Base-by-base conservation (phyloP, 1,139 yeast genomes). In the Candida albicans region DNA sequence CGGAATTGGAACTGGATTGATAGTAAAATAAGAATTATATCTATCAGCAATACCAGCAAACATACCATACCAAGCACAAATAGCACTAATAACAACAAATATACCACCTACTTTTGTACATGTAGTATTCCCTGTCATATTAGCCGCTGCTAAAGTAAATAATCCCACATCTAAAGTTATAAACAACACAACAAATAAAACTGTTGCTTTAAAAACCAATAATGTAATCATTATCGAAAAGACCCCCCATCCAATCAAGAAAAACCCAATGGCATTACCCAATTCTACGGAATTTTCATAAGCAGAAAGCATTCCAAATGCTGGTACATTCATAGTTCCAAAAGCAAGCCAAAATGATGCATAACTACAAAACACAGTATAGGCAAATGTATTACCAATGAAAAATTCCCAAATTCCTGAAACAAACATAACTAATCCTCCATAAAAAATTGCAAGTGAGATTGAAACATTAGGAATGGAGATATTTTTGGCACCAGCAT, bases 221-320 rank as follows among this genome's bases (percentile, higher is more conserved):
- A 67, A 53, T 45, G 69, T 57, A 44, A 74, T 52, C 58, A 73
- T 54, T 48, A 71, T 65, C 6, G 77, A 65, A 51, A 73, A 75
- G 5, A 75, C 57, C 3, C 67, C 67, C 80, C 80, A 75, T 1
- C 72, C 73, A 15, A 73, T 41, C 35, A 74, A 61, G 58, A 60
- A 74, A 40, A 74, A 59, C 4, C 75, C 77, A 33, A 70, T 46
- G 6, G 79, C 79, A 51, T 62, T 58, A 8, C 33, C 47, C 8
- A 60, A 48, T 50, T 58, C 61, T 3, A 48, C 58, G 6, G 56
- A 62, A 42, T 70, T 70, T 7, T 63, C 70, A 54, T 78, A 82
- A 2, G 91, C 83, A 1, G 70, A 68, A 18, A 64, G 68, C 45
- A 89, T 83, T 32, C 91, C 90, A 52, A 64, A 64, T 36, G 52